Evolutionary conservation across 2,329 filamentous ascomycete genomes (phyloP).

Genomic region (Septoria petroselini): DNA sequence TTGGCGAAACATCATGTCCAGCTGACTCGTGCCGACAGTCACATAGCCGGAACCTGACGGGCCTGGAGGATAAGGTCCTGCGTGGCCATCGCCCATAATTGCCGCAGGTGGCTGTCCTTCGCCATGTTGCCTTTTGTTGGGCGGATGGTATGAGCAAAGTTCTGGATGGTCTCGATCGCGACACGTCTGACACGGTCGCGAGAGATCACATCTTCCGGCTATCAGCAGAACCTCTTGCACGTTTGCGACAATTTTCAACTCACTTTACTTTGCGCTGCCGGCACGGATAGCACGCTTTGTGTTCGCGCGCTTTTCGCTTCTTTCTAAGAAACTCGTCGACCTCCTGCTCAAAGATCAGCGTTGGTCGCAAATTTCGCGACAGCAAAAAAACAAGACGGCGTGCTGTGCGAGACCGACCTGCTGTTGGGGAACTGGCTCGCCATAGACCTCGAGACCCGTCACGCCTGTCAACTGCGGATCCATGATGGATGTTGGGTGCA

Average conservation of each 20-base stretch:
- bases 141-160: slow-evolving; percentile 45
- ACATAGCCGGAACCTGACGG: slow-evolving; percentile 27
- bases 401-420: not conserved
- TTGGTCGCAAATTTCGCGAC: not conserved
- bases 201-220: slow-evolving; percentile 44
- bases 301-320: slow-evolving; percentile 52
- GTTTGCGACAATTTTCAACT: slow-evolving; percentile 7
- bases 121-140: slow-evolving; percentile 38
- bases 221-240: not conserved
- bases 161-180: slow-evolving; percentile 52
- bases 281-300: slow-evolving; percentile 54
- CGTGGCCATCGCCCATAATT: slow-evolving; percentile 24
- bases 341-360: slow-evolving; percentile 37
- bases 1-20: slow-evolving; percentile 49
- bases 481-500: slow-evolving; percentile 13
- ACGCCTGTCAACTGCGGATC: slow-evolving; percentile 27
- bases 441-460: slow-evolving; percentile 3
- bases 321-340: slow-evolving; percentile 51
- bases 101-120: slow-evolving; percentile 23
- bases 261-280: slow-evolving; percentile 43
- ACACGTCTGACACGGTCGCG: slow-evolving; percentile 51
- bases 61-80: slow-evolving; percentile 11
- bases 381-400: not conserved
- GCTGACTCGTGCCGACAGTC: slow-evolving; percentile 41
- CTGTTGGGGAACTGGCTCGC: not conserved